These are phyloP conservation scores for Starmera quercuum DNA, from an alignment of 805 yeast species.

Conservation along the genomic window DNA sequence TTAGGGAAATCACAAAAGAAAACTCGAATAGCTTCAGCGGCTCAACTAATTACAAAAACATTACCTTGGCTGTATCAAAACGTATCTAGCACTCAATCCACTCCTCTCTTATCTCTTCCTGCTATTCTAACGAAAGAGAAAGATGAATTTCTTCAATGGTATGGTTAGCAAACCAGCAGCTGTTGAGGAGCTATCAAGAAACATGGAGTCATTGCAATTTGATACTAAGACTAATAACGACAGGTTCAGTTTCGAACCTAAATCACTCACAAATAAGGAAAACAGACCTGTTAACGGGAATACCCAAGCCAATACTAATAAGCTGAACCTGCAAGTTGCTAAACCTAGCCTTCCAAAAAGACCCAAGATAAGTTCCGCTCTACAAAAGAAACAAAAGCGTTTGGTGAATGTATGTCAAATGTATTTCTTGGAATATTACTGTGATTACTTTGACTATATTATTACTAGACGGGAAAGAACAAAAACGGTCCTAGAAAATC, in stretches of 20 bases:
- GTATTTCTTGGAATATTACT: conserved; percentile 91
- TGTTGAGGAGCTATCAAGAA: conserved; percentile 19
- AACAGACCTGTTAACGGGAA: conserved; percentile 23
- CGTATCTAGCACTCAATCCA: no score
- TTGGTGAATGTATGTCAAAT: conserved; percentile 87
- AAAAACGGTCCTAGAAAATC: conserved; percentile 55
- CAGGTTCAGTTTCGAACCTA: conserved; percentile 20
- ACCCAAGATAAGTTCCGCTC: not conserved
- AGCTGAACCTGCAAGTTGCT: conserved; percentile 2
- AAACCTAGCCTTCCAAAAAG: conserved; percentile 5
- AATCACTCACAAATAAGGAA: conserved; percentile 35
- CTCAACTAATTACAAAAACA: no score
- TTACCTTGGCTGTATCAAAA: no score
- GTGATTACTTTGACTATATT: conserved; percentile 91
- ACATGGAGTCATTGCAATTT: conserved; percentile 20
- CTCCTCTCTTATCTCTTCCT: no score
- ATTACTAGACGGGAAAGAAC: conserved; percentile 79
- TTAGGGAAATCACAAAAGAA: not conserved
- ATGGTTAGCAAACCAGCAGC: conserved; percentile 10
- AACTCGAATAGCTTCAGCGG: conserved; percentile 13
- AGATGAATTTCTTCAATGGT: conserved; percentile 16
- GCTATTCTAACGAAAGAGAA: not conserved
- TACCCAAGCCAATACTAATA: conserved; percentile 1
- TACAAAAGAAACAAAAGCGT: conserved; percentile 56
- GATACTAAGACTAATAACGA: conserved; percentile 8